Percentiles rank a stretch among this genome's conserved stretches.
These are phyloP conservation scores for Alternaria brassicicola DNA, from an alignment of 2,329 filamentous ascomycete species.

Conservation along the genomic window DNA sequence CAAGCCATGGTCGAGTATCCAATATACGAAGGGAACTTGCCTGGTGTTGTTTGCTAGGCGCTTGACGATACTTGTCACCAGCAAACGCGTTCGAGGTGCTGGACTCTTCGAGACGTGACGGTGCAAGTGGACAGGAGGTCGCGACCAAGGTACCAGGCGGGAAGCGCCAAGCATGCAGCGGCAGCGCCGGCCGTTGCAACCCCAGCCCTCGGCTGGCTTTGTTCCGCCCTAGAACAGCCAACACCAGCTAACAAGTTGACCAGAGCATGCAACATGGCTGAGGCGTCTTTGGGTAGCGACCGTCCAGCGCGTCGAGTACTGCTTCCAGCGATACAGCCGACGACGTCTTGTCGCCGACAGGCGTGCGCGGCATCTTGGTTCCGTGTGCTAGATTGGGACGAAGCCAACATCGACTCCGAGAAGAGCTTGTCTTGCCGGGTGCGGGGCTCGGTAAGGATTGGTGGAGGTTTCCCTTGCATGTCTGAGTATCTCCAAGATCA, in stretches of 20 bases:
- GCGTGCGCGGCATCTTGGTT: background rate
- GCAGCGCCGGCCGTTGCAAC: conserved; percentile 10
- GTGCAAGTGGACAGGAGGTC: conserved; percentile 11
- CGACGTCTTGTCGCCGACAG: background rate
- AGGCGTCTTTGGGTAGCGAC: conserved; percentile 8
- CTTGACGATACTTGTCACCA: background rate
- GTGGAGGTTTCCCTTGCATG: background rate
- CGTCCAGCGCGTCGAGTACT: conserved; percentile 19
- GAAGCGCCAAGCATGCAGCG: conserved; percentile 15
- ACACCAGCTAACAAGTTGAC: conserved; percentile 2
- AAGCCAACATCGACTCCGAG: background rate
- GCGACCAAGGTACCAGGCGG: conserved; percentile 22
- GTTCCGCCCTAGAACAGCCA: conserved; percentile 3
- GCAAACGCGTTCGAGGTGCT: background rate
- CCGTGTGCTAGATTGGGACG: background rate
- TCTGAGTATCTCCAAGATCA: background rate
- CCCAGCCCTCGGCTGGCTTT: conserved; percentile 19
- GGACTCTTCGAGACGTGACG: background rate
- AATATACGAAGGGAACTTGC: background rate
- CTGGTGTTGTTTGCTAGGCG: background rate
- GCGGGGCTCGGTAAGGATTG: background rate
- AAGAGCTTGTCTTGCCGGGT: background rate
- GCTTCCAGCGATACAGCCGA: conserved; percentile 20
- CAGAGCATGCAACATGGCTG: conserved; percentile 3
- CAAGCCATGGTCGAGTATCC: background rate